Base-by-base conservation (phyloP, 768 basidiomycete genomes). In the Baorangia bicolor region DNA sequence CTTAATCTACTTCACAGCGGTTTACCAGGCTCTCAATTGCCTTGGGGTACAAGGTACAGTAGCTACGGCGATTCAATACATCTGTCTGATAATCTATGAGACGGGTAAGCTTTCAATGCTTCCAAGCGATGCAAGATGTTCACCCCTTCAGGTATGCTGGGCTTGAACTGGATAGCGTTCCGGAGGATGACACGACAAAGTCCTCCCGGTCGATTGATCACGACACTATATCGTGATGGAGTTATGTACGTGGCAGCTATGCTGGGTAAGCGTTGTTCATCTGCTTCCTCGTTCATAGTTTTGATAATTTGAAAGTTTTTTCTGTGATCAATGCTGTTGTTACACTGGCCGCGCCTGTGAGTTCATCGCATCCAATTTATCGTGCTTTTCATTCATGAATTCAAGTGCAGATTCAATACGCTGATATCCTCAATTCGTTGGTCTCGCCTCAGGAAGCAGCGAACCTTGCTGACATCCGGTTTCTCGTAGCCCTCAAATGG, bases 191-290 rank as follows among this genome's bases (percentile, higher is more conserved):
- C 47, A 43, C 44, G 34, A 30, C 53, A 57, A 4, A 52, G 25
- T 44, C 18, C 49, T 21, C 59, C 57, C 4, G 45, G 57, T 42
- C 51, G 11, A 20, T 18, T 63, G 7, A 34, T 63, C 16, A 59
- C 37, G 21, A 62, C 41, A 13, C 39, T 63, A 23, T 60, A 62
- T 45, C 53, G 60, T 33, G 64, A 65, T 20, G 61, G 64, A 10
- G 27, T 65, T 14, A 28, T 65, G 45, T 65, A 65, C 20, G 30
- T 65, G 31, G 53, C 50, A 38, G 55, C 45, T 20, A 65, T 65
- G n/a, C 28, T 56, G 14, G 30, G 64, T 65, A 42, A 53, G 50
- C 5, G 12, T 34, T 28, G 3, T 28, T 16, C 18, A 34, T 31
- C 8, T 12, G 1, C 18, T 37, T 34, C 38, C 21, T 30, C 3